Evolutionary conservation across 768 basidiomycete genomes (phyloP).

Genomic region (Butyriboletus loyo): DNA sequence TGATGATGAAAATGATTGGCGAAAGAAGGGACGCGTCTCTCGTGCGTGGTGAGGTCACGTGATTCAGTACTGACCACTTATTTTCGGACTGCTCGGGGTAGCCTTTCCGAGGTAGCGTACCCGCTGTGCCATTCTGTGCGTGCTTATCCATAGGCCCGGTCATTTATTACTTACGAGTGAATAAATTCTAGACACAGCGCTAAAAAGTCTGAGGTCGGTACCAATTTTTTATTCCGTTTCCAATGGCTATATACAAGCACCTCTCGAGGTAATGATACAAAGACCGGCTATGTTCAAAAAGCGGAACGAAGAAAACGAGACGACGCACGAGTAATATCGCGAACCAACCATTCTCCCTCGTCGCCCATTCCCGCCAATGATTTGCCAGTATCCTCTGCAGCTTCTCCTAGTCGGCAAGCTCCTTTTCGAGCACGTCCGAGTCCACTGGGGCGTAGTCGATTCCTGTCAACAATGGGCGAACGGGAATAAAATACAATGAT

Average conservation of each 20-base stretch:
- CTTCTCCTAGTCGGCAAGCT: slow-evolving; percentile 20
- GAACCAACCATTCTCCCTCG: slow-evolving; percentile 35
- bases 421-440: slow-evolving; percentile 32
- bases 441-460: slow-evolving; percentile 34
- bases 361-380: slow-evolving; percentile 31
- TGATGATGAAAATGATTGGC: not conserved
- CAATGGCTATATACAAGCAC: not conserved
- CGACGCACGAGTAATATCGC: slow-evolving; percentile 29
- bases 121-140: too few relatives aligned
- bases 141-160: too few relatives aligned
- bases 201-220: not conserved
- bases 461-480: too few relatives aligned
- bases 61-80: not conserved
- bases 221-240: too few relatives aligned
- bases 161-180: not conserved
- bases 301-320: not conserved
- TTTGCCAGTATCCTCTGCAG: slow-evolving; percentile 20
- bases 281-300: too few relatives aligned
- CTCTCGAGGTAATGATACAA: not conserved
- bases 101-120: too few relatives aligned
- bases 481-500: too few relatives aligned
- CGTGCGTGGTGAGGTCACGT: slow-evolving; percentile 2
- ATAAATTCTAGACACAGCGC: not conserved
- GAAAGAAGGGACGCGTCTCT: not conserved
- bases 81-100: too few relatives aligned